Base-by-base conservation (phyloP, 2,329 filamentous ascomycete genomes). In the Penicillium brevicompactum region DNA sequence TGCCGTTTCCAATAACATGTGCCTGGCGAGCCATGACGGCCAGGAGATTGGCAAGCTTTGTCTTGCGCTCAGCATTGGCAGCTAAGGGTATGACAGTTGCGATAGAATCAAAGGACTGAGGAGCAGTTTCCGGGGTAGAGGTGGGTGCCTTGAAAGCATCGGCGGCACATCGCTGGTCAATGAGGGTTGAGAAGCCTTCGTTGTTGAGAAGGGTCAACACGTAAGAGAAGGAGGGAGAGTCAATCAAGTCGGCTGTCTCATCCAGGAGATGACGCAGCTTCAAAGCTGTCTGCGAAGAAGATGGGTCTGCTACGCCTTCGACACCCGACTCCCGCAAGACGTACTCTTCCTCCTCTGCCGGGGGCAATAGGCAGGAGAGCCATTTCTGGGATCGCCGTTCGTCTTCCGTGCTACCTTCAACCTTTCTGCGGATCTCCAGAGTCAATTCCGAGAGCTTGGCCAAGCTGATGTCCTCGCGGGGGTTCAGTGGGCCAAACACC, bases 171-270 rank as follows among this genome's bases (percentile, higher is more conserved):
- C 94, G 94, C 66, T 85, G 82, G 68, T 97, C 90, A 24, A 96
- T 83, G 14, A 99, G 83, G 22, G 88, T 84, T 2, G 89, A 89
- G 76, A 97, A 99, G 51, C 88, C 89, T 44, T 91, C 84, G 72
- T 97, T 92, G 56, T 97, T 88, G 53, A 97, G 83, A 55, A 90
- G 86, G 2, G 89, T 91, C 43, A 97, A 82, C 34, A 99, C 92
- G 67, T 92, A 88, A 0, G 87, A 84, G 75, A 97, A 97, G 34
- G 90, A 85, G 0, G 94, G 94, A 1, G 94, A 97, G 70, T 99
- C 94, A 69, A 97, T 88, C 22, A 99, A 84, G 71, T 99, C 94
- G 38, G 93, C 90, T 2, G 94, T 97, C 78, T 99, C 94, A 71
- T 99, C 93, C 1, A 99, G 84, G 18, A 99, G 84, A 55, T 90